phyloP scores from a whole-genome alignment of 208 protist species.

The Trypanosoma theileri region DNA sequence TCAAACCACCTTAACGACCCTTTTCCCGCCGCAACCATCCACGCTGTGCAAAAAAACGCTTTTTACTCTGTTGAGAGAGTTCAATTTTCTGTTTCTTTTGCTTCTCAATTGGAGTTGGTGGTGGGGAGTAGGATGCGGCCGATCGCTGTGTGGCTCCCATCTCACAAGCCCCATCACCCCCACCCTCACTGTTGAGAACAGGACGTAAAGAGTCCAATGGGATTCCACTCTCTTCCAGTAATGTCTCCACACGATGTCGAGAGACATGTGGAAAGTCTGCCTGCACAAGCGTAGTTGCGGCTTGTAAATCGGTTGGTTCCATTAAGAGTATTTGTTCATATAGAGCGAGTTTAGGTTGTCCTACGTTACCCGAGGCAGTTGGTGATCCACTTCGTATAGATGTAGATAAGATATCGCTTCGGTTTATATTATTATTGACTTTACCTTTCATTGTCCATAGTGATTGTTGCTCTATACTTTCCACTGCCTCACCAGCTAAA shows the following conservation, averaged over 20 bases:
- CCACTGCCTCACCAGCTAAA: conserved; percentile 50
- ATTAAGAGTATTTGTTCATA: conserved; percentile 68
- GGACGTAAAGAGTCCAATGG: conserved; percentile 33
- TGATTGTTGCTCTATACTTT: conserved; percentile 37
- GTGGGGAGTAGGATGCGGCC: conserved; percentile 14
- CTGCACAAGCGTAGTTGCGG: conserved; percentile 38
- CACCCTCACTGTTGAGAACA: conserved; percentile 16
- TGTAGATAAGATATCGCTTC: not conserved
- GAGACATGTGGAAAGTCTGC: conserved; percentile 60
- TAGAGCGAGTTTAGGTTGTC: conserved; percentile 5
- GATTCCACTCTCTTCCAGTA: conserved; percentile 60
- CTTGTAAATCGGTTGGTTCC: conserved; percentile 56
- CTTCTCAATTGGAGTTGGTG: not conserved
- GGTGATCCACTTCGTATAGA: conserved; percentile 8
- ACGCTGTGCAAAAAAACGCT: conserved; percentile 26
- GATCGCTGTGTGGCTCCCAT: conserved; percentile 15
- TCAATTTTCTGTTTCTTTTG: conserved; percentile 1
- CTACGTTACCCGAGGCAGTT: conserved; percentile 2
- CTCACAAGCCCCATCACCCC: not conserved
- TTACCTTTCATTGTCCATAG: conserved; percentile 5
- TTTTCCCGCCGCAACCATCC: conserved; percentile 2
- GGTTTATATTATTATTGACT: not conserved
- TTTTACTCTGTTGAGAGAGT: conserved; percentile 5
- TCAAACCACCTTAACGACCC: not conserved
- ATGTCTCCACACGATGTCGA: conserved; percentile 42